Percentiles rank a stretch among this genome's conserved stretches.
phyloP scores from a whole-genome alignment of 1,284 basidiomycete genomes.

The Malassezia sympodialis region DNA sequence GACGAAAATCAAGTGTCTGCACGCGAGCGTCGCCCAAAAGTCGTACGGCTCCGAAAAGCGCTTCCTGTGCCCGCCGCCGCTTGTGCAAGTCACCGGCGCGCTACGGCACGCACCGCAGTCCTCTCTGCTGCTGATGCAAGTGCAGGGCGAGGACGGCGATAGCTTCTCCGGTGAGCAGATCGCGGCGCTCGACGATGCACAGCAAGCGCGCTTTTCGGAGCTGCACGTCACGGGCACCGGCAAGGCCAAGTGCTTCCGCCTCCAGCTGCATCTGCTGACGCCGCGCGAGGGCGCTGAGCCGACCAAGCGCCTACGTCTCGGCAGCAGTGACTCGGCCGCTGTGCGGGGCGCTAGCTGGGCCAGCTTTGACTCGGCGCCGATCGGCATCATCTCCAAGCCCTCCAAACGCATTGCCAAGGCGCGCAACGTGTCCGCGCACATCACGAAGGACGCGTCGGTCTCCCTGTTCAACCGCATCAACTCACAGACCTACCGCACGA shows the following conservation, averaged over 20 bases:
- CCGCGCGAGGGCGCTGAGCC: constrained; percentile 1
- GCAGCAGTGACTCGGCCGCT: neutral
- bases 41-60: constrained; percentile 85
- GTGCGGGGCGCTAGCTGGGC: constrained; percentile 57
- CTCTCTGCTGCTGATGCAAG: constrained; percentile 62
- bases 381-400: constrained; percentile 90
- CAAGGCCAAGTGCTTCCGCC: constrained; percentile 76
- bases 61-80: constrained; percentile 75
- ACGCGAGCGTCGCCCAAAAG: constrained; percentile 81
- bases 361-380: constrained; percentile 76
- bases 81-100: constrained; percentile 75
- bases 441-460: constrained; percentile 77
- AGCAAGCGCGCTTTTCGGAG: constrained; percentile 78
- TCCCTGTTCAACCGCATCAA: constrained; percentile 93
- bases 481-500: constrained; percentile 88
- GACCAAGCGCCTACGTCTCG: neutral
- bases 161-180: constrained; percentile 49
- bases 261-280: constrained; percentile 57
- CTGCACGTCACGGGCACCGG: constrained; percentile 76
- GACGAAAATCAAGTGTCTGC: constrained; percentile 73
- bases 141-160: constrained; percentile 71
- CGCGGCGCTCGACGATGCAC: constrained; percentile 50
- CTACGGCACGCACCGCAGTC: constrained; percentile 10
- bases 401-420: constrained; percentile 95
- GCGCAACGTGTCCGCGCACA: constrained; percentile 80